Conservation (phyloP, 2,329 filamentous ascomycete species). For the Colletotrichum brevisporum region DNA sequence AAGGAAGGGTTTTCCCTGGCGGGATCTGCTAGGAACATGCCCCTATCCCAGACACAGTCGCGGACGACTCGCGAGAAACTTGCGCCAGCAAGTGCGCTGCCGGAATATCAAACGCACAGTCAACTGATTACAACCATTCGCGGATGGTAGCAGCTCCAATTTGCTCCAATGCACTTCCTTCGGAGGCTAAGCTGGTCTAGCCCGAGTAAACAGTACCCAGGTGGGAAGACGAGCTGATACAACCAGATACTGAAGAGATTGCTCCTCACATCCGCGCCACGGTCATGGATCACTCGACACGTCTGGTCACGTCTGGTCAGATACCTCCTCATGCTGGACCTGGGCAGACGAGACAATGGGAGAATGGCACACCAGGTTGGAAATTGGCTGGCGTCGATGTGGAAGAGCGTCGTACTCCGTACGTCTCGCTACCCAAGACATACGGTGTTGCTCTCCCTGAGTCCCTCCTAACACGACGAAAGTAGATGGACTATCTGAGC, state of each 20-base stretch:
- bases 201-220: slow-evolving; percentile 5
- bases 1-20: slow-evolving; percentile 21
- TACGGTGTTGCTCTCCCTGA: slow-evolving; percentile 33
- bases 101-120: slow-evolving; percentile 19
- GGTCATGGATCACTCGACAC: slow-evolving; percentile 17
- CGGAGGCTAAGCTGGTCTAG: slow-evolving; percentile 12
- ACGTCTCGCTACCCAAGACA: slow-evolving; percentile 11
- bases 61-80: slow-evolving; percentile 8
- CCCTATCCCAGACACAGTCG: slow-evolving; percentile 28
- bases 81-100: background rate
- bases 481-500: slow-evolving; percentile 32
- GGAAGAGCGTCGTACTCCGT: slow-evolving; percentile 29
- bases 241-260: background rate
- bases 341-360: background rate
- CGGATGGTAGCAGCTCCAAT: slow-evolving; percentile 14
- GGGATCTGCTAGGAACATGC: slow-evolving; percentile 28
- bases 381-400: slow-evolving; percentile 22
- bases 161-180: too few relatives aligned
- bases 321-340: too few relatives aligned
- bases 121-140: slow-evolving; percentile 22
- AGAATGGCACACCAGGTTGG: slow-evolving; percentile 17
- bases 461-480: slow-evolving; percentile 18
- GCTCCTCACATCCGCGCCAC: slow-evolving; percentile 7
- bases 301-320: background rate
- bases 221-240: slow-evolving; percentile 7